Percentiles rank a stretch among this genome's conserved stretches.
These are phyloP conservation scores for Trichosporon ovoides DNA, from an alignment of 1,284 basidiomycete species.

Conservation along the genomic window DNA sequence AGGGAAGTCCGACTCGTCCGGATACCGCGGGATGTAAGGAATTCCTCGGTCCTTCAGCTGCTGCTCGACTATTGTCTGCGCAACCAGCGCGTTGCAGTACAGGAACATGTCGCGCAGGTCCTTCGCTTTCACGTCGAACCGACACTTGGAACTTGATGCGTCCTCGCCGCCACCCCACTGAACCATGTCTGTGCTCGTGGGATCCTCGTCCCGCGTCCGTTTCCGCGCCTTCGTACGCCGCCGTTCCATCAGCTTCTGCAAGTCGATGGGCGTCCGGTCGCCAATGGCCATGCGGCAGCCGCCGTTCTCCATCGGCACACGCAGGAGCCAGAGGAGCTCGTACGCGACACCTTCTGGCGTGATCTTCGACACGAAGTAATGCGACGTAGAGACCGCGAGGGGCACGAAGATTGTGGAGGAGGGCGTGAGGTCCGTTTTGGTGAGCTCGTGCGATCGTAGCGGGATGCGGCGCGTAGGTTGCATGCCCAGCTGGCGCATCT, in stretches of 20 bases:
- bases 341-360: conserved; percentile 30
- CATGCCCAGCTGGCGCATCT: conserved; percentile 39
- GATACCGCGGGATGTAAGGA: conserved; percentile 68
- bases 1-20: conserved; percentile 35
- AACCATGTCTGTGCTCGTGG: neutral
- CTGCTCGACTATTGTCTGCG: conserved; percentile 77
- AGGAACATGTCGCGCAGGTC: conserved; percentile 41
- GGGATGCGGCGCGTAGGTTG: conserved; percentile 33
- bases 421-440: conserved; percentile 37
- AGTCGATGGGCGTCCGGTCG: conserved; percentile 30
- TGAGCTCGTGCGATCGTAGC: conserved; percentile 37
- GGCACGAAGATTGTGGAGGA: conserved; percentile 39
- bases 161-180: neutral
- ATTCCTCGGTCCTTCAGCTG: conserved; percentile 78
- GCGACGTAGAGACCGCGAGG: conserved; percentile 30
- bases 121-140: conserved; percentile 34
- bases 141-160: conserved; percentile 8
- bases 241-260: conserved; percentile 26
- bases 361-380: conserved; percentile 40
- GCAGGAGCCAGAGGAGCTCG: conserved; percentile 38
- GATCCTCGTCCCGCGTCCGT: conserved; percentile 10
- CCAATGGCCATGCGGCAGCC: conserved; percentile 32
- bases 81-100: conserved; percentile 64
- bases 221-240: conserved; percentile 16
- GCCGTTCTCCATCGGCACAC: conserved; percentile 33